Evolutionary conservation across 352 stramenopile genomes (phyloP).

Genomic region (Aphanomyces euteiches): DNA sequence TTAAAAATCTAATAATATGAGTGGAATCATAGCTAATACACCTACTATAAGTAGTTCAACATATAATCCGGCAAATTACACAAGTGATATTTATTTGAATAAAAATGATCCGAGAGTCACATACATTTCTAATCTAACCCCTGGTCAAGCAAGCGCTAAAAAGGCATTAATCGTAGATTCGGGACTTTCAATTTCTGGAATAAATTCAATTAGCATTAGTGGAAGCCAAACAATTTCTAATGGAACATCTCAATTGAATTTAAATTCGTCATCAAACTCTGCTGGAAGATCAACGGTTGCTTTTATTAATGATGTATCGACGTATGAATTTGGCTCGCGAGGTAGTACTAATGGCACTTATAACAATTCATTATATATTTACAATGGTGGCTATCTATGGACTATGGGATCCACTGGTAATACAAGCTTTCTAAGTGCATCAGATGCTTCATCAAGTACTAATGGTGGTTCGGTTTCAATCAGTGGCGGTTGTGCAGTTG

Average conservation of each 20-base stretch:
- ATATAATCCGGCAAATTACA: neutral
- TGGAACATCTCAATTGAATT: neutral
- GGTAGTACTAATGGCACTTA: neutral
- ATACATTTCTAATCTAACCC: neutral
- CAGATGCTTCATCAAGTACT: too few species aligned
- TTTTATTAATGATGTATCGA: neutral
- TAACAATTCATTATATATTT: neutral
- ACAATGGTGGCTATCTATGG: neutral
- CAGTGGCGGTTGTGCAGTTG: too few species aligned
- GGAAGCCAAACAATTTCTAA: neutral
- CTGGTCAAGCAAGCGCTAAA: neutral
- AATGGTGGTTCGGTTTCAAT: too few species aligned
- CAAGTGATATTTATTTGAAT: neutral
- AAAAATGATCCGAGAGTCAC: neutral
- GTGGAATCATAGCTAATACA: too few species aligned
- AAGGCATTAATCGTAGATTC: neutral
- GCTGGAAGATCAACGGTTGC: neutral
- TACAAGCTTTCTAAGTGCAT: neutral
- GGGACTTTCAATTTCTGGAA: neutral
- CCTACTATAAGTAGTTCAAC: neutral
- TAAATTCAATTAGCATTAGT: constrained; percentile 3
- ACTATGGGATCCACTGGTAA: neutral
- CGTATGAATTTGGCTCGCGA: neutral
- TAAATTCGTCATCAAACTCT: neutral
- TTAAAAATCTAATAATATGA: too few species aligned